These are phyloP conservation scores for Sclerotinia trifoliorum DNA, from an alignment of 2,329 filamentous ascomycete species.

Conservation along the genomic window DNA sequence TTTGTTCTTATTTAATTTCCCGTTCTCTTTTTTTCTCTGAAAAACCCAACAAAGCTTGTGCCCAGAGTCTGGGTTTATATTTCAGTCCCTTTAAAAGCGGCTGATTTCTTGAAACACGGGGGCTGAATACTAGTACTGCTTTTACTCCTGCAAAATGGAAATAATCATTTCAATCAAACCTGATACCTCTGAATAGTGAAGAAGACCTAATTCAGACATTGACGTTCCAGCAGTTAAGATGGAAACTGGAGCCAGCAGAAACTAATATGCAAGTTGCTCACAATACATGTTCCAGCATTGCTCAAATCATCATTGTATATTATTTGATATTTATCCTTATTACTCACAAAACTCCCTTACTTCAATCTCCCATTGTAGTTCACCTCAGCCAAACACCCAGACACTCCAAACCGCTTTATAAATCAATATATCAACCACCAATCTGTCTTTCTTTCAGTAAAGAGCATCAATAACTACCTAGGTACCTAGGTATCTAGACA, in stretches of 20 bases:
- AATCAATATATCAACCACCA: too few relatives aligned
- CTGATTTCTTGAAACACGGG: not conserved
- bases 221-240: not conserved
- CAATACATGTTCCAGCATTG: not conserved
- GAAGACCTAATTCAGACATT: not conserved
- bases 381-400: too few relatives aligned
- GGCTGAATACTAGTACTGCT: not conserved
- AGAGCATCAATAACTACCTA: too few relatives aligned
- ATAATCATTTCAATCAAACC: not conserved
- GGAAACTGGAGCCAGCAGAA: not conserved
- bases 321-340: too few relatives aligned
- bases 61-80: not conserved
- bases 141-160: not conserved
- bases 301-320: too few relatives aligned
- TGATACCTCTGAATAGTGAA: not conserved
- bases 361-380: too few relatives aligned
- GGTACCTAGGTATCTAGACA: too few relatives aligned
- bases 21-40: too few relatives aligned
- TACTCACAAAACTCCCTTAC: too few relatives aligned
- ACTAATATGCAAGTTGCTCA: not conserved
- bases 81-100: not conserved
- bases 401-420: too few relatives aligned
- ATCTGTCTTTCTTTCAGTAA: too few relatives aligned
- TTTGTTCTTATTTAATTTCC: not conserved
- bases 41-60: too few relatives aligned